Evolutionary conservation across 305 asterid genomes (phyloP), one percentile per base, ranked within the genome.

Genomic region (Rubia peregrina): DNA sequence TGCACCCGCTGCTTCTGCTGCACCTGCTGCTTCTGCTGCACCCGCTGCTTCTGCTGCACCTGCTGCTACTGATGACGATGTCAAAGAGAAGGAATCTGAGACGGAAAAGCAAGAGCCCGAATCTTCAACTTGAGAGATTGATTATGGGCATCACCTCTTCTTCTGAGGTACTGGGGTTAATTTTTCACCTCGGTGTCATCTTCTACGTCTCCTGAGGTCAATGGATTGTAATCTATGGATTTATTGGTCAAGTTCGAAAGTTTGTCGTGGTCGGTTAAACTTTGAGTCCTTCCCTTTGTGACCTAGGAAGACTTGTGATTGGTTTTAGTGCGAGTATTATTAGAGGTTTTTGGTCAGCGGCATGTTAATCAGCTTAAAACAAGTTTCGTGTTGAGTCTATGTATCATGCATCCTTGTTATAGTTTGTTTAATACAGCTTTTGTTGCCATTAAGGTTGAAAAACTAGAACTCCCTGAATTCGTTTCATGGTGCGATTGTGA

Each of bases 1-100:
- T 71, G 2, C 48, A 1, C 5, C 48, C 5, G 48, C 60, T 53
- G 60, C 21, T 17, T 10, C 30, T 0, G 71, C 68, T 55, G 19
- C 30, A 4, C 62, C 79, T n/a, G 68, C 24, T 62, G 22, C 67
- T 17, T 7, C 24, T 7, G 26, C 24, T 22, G 13, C 48, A 1
- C 5, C 48, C 5, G 48, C 60, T 53, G 60, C 21, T 17, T 10
- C 30, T 0, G 71, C 68, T 55, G 19, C 30, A 4, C 62, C 79
- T n/a, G 68, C 24, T 62, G 12, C 67, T 17, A 3, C 24, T 7
- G 26, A 26, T 22, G 36, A 53, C 68, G 76, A 57, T 8, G 55
- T 16, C 60, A 55, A 56, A 65, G 82, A 75, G 43, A 83, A 79
- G 68, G 71, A n/a, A 64, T 42, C 83, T 44, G 80, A 80, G 72